Evolutionary conservation across 192 early-diverging fungal genomes (phyloP).

Genomic region (Pilaira anomala): DNA sequence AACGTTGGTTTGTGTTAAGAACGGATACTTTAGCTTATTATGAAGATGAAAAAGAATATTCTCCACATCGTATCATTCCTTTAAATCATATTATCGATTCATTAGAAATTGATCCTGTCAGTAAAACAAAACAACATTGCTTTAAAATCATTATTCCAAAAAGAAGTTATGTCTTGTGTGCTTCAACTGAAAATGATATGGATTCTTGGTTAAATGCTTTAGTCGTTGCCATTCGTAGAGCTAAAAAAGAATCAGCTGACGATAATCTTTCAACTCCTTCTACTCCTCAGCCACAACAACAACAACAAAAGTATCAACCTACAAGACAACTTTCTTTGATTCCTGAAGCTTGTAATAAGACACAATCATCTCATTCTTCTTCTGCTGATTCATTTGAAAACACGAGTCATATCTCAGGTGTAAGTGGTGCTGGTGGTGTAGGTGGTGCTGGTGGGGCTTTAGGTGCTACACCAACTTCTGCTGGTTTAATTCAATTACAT

Average conservation of each 20-base stretch:
- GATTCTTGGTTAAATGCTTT: constrained; percentile 52
- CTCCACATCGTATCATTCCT: constrained; percentile 48
- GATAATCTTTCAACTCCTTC: neutral
- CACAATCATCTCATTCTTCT: constrained; percentile 14
- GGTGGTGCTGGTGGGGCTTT: constrained; percentile 37
- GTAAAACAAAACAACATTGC: constrained; percentile 48
- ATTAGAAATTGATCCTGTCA: constrained; percentile 51
- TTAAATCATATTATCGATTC: constrained; percentile 50
- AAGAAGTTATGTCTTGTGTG: constrained; percentile 51
- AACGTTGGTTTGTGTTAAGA: constrained; percentile 62
- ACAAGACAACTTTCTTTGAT: constrained; percentile 8
- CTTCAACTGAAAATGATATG: constrained; percentile 40
- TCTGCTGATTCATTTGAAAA: constrained; percentile 29
- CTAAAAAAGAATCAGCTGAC: constrained; percentile 28
- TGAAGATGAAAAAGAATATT: constrained; percentile 57
- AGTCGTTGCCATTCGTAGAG: constrained; percentile 41
- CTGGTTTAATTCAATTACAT: constrained; percentile 13
- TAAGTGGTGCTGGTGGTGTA: constrained; percentile 38
- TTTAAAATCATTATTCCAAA: constrained; percentile 55
- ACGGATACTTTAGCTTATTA: constrained; percentile 57
- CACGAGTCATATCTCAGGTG: constrained; percentile 30
- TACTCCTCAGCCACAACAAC: constrained; percentile 3
- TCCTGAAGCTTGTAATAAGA: neutral
- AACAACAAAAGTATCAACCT: neutral
- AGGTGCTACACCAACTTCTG: constrained; percentile 23